phyloP scores from a whole-genome alignment of 192 early-diverging fungal genomes.

The Rhizoclosmatium sp. region DNA sequence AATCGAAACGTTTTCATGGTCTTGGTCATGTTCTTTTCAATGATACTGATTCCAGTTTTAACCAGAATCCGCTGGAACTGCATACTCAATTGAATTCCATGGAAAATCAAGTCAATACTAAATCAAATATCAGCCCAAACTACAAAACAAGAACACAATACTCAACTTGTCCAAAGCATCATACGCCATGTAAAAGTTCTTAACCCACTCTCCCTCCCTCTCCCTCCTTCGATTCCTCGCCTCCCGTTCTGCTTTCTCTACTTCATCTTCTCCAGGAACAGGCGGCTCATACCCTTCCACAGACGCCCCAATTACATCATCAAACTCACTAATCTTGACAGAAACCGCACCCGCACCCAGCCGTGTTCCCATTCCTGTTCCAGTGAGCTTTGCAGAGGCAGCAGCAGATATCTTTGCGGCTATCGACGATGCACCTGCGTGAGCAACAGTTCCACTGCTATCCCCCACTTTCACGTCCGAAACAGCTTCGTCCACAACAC shows the following conservation, averaged over 20 bases:
- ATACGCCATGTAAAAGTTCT: conserved; percentile 88
- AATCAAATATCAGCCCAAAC: background rate
- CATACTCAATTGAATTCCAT: conserved; percentile 80
- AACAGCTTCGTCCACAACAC: conserved; percentile 26
- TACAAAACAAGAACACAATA: conserved; percentile 1
- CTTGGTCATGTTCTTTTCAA: conserved; percentile 82
- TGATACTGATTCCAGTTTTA: conserved; percentile 77
- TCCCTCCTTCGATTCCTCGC: conserved; percentile 22
- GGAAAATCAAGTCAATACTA: conserved; percentile 58
- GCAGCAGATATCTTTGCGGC: background rate
- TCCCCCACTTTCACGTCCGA: conserved; percentile 18
- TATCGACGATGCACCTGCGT: conserved; percentile 4
- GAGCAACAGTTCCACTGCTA: conserved; percentile 1
- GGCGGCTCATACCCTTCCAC: conserved; percentile 35
- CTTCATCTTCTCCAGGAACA: conserved; percentile 37
- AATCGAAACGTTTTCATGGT: conserved; percentile 78
- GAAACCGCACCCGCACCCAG: conserved; percentile 52
- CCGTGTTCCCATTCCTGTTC: conserved; percentile 54
- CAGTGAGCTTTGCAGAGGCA: conserved; percentile 29
- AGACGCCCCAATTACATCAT: conserved; percentile 35
- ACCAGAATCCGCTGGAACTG: conserved; percentile 79
- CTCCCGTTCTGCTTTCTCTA: conserved; percentile 19
- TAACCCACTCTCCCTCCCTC: conserved; percentile 62
- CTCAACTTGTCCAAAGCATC: conserved; percentile 76
- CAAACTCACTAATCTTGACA: conserved; percentile 42